Percentiles rank a stretch among this genome's conserved stretches.
Evolutionary conservation across 768 basidiomycete species (phyloP).

Genomic region (Calocybe indica): DNA sequence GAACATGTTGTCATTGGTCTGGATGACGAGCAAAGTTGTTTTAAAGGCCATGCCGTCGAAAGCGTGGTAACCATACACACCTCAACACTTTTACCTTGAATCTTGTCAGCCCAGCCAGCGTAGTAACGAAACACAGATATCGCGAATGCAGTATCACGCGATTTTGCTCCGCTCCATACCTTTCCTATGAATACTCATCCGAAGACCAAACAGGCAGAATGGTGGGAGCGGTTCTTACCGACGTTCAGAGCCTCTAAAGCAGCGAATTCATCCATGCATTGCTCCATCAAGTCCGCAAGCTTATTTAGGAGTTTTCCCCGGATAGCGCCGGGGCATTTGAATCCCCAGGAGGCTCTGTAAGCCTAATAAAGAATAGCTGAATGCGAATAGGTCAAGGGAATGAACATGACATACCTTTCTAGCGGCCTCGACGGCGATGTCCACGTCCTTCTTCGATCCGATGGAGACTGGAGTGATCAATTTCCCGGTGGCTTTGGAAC

Average conservation of each 20-base stretch:
- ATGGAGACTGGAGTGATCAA: constrained; percentile 50
- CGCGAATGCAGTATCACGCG: constrained; percentile 40
- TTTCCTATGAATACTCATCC: constrained; percentile 33
- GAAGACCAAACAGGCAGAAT: no score
- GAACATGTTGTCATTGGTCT: constrained; percentile 21
- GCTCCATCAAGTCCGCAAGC: constrained; percentile 21
- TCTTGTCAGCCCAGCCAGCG: constrained; percentile 88
- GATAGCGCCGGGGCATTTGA: constrained; percentile 38
- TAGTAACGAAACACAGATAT: constrained; percentile 66
- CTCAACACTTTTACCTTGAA: constrained; percentile 72
- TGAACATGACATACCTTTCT: background rate
- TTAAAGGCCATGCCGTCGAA: background rate
- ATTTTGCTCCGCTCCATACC: constrained; percentile 42
- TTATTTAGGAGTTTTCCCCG: constrained; percentile 21
- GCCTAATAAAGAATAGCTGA: constrained; percentile 11
- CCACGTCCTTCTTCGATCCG: constrained; percentile 66
- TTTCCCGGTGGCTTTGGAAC: constrained; percentile 52
- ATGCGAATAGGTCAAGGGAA: background rate
- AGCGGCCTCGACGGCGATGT: constrained; percentile 39
- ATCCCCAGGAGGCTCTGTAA: constrained; percentile 57
- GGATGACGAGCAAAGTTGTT: background rate
- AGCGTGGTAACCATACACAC: constrained; percentile 10
- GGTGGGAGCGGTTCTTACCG: constrained; percentile 7
- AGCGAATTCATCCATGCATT: constrained; percentile 17
- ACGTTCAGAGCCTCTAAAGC: constrained; percentile 18